These are phyloP conservation scores for Helicocarpus griseus DNA, from an alignment of 2,329 filamentous ascomycete species.

Conservation along the genomic window DNA sequence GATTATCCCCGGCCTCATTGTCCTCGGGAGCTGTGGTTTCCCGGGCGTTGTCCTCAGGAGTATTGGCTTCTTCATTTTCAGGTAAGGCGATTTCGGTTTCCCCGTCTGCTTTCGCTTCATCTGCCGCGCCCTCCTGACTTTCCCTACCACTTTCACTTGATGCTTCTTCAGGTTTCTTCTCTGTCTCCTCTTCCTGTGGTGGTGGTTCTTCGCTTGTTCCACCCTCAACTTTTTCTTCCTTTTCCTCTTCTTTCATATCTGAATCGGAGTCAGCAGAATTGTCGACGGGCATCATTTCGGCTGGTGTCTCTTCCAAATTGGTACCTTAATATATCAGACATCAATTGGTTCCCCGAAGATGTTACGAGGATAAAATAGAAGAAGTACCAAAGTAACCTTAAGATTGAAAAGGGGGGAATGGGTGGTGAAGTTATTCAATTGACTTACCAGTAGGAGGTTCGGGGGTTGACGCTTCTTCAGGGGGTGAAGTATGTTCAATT, in stretches of 20 bases:
- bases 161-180: conserved; percentile 5
- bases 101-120: conserved; percentile 3
- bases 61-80: conserved; percentile 2
- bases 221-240: background rate
- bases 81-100: conserved; percentile 3
- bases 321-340: background rate
- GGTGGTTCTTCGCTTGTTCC: background rate
- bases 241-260: background rate
- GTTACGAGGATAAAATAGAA: background rate
- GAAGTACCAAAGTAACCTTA: background rate
- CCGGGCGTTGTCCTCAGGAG: background rate
- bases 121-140: background rate
- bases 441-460: conserved; percentile 6
- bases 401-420: background rate
- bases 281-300: background rate
- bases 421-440: background rate
- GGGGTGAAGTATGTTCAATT: conserved; percentile 3
- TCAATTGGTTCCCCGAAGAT: background rate
- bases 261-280: conserved; percentile 6
- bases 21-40: background rate
- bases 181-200: conserved; percentile 2
- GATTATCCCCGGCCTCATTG: background rate
- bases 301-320: background rate
- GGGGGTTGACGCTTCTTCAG: background rate
- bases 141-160: conserved; percentile 10